Evolutionary conservation across 495 filamentous ascomycete genomes (phyloP), one percentile per base, ranked within the genome.

Genomic region (Thozetella sp.): DNA sequence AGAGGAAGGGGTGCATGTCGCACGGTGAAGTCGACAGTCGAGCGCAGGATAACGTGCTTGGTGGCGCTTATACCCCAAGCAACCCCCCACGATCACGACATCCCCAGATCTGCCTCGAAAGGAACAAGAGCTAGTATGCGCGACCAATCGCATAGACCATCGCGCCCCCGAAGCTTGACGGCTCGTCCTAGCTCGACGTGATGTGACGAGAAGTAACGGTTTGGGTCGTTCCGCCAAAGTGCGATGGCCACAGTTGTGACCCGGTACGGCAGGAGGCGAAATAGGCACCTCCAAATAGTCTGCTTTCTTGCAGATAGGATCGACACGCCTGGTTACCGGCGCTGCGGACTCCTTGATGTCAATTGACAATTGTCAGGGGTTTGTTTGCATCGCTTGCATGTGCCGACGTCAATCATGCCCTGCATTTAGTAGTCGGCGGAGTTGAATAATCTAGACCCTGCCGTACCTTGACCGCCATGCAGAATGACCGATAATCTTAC

Each of bases 61-160:
- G 22, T 37, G 34, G 43, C 25, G 19, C 25, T 34, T 19, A 30
- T 58, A 46, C 24, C 48, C 24, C 30, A 25, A 45, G 26, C 40
- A 13, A 61, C 55, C 59, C 63, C n/a, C 59, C 59, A 54, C 63
- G 63, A 65, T 65, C 63, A 58, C 63, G 55, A 59, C 55, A 61
- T 57, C 43, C 60, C 50, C n/a, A 43, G 61, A 63, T 56, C 54
- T n/a, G 23, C 46, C 22, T 51, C 51, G 22, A 58, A 15, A 25
- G 19, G 30, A 10, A 22, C 13, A 2, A 3, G 2, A 19, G 17
- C 43, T 40, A 15, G 50, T 50, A 15, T 11, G 24, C 25, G 55
- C 30, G 48, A 13, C n/a, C 51, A 59, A 54, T 22, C 22, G 43
- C 27, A 25, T 13, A 26, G 40, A 12, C 23, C 22, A 48, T 59